Evolutionary conservation across 257 asterid genomes (phyloP).

Genomic region (Solanum pimpinellifolium): DNA sequence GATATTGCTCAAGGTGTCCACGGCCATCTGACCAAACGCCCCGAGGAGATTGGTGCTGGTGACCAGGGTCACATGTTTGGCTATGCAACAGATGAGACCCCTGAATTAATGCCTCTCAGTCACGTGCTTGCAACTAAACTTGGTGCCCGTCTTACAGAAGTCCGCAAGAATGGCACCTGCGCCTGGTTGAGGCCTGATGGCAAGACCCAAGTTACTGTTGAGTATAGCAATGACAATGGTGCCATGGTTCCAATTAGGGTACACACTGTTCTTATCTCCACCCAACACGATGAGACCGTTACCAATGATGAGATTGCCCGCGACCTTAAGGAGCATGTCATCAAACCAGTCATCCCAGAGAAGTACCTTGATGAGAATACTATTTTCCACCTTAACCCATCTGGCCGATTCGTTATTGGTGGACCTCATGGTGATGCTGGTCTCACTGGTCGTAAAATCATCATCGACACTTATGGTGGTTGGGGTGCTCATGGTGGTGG

Average conservation of each 20-base stretch:
- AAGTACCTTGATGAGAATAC: slow-evolving; percentile 58
- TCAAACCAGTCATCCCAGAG: slow-evolving; percentile 49
- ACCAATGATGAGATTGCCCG: slow-evolving; percentile 49
- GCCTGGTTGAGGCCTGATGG: slow-evolving; percentile 66
- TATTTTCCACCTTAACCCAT: slow-evolving; percentile 53
- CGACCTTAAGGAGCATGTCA: slow-evolving; percentile 53
- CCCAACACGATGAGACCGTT: slow-evolving; percentile 59
- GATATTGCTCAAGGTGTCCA: slow-evolving; percentile 61
- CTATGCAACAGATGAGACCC: slow-evolving; percentile 56
- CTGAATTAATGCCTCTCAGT: slow-evolving; percentile 57
- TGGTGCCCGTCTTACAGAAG: slow-evolving; percentile 49
- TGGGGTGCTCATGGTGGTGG: slow-evolving; percentile 71
- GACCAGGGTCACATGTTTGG: slow-evolving; percentile 63
- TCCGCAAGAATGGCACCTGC: slow-evolving; percentile 49
- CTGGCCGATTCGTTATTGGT: slow-evolving; percentile 50
- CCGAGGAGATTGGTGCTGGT: slow-evolving; percentile 58
- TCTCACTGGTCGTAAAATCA: slow-evolving; percentile 56
- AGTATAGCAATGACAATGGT: slow-evolving; percentile 50
- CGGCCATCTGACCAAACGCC: slow-evolving; percentile 49
- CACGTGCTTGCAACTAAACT: slow-evolving; percentile 54
- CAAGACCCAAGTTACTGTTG: slow-evolving; percentile 53
- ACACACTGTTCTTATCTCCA: slow-evolving; percentile 53
- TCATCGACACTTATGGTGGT: slow-evolving; percentile 55
- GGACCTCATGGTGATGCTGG: slow-evolving; percentile 67
- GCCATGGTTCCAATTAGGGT: slow-evolving; percentile 50